phyloP scores from a whole-genome alignment of 495 filamentous ascomycete species.

The Penicillium dipodomyicola region DNA sequence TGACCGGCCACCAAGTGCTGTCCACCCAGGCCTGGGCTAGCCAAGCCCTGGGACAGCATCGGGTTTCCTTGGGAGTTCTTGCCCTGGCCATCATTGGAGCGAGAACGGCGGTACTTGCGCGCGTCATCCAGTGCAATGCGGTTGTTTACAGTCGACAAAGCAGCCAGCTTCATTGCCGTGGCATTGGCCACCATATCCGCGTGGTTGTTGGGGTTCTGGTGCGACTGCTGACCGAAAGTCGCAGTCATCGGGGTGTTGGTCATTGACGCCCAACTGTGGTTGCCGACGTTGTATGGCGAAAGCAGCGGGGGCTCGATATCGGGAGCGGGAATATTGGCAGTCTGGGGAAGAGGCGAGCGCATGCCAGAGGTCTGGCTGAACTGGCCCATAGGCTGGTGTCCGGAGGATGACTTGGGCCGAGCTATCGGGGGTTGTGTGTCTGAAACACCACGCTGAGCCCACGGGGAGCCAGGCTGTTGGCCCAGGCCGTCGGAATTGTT shows the following conservation, averaged over 20 bases:
- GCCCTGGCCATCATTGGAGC: conserved; percentile 79
- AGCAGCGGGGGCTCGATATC: conserved; percentile 82
- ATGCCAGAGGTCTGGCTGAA: conserved; percentile 85
- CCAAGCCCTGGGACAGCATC: conserved; percentile 51
- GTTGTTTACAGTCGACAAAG: conserved; percentile 96
- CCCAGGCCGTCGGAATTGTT: conserved; percentile 51
- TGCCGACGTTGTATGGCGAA: conserved; percentile 80
- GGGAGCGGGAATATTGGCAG: conserved; percentile 70
- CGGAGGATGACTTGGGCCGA: conserved; percentile 87
- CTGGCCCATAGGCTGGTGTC: conserved; percentile 92
- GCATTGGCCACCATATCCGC: conserved; percentile 99
- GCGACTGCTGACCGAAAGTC: conserved; percentile 64
- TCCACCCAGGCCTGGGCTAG: conserved; percentile 55
- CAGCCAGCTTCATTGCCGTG: conserved; percentile 97
- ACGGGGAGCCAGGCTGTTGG: conserved; percentile 71
- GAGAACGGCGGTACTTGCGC: conserved; percentile 85
- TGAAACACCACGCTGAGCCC: conserved; percentile 58
- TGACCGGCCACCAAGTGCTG: conserved; percentile 83
- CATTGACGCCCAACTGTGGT: conserved; percentile 97
- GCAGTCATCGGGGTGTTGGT: conserved; percentile 95
- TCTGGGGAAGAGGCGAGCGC: conserved; percentile 83
- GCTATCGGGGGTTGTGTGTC: conserved; percentile 55
- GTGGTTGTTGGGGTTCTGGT: conserved; percentile 53
- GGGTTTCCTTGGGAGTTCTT: conserved; percentile 42
- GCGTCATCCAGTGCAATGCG: conserved; percentile 95